Conservation (phyloP, 2,329 filamentous ascomycete species). For the Aspergillus tubingensis region DNA sequence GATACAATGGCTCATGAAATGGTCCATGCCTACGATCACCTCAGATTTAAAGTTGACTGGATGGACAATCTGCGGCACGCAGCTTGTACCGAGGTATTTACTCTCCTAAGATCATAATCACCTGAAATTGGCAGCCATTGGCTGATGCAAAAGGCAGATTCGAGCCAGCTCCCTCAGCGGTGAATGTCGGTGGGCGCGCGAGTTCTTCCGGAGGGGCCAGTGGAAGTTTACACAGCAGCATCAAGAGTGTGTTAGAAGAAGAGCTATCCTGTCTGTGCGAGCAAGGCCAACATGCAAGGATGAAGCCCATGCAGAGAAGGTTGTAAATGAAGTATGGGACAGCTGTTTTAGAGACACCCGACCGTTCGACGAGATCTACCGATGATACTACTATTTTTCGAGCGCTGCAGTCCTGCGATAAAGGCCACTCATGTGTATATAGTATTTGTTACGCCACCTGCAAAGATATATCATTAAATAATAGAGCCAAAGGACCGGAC, state of each 20-base stretch:
- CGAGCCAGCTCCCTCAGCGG: slow-evolving; percentile 89
- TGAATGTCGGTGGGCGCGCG: slow-evolving; percentile 86
- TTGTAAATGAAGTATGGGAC: slow-evolving; percentile 98
- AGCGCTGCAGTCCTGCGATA: background rate
- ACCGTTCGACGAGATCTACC: slow-evolving; percentile 96
- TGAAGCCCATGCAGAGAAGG: slow-evolving; percentile 79
- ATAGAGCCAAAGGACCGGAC: background rate
- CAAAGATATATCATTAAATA: background rate
- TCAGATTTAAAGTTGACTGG: slow-evolving; percentile 89
- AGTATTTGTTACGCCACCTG: slow-evolving; percentile 12
- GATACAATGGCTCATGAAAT: slow-evolving; percentile 96
- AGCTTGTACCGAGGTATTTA: slow-evolving; percentile 82
- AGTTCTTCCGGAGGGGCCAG: slow-evolving; percentile 81
- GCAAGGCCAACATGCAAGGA: slow-evolving; percentile 79
- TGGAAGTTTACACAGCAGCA: slow-evolving; percentile 90
- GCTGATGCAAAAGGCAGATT: slow-evolving; percentile 59
- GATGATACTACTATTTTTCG: slow-evolving; percentile 43
- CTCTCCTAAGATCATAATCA: background rate
- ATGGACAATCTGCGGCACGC: slow-evolving; percentile 79
- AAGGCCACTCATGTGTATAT: slow-evolving; percentile 17
- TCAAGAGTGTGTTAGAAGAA: slow-evolving; percentile 82
- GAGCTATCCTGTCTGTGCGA: slow-evolving; percentile 78
- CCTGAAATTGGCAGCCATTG: background rate
- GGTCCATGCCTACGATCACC: slow-evolving; percentile 93
- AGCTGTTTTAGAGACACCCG: slow-evolving; percentile 93